Base-by-base conservation (phyloP, 345 rosid species). In the Geranium rotundifolium region DNA sequence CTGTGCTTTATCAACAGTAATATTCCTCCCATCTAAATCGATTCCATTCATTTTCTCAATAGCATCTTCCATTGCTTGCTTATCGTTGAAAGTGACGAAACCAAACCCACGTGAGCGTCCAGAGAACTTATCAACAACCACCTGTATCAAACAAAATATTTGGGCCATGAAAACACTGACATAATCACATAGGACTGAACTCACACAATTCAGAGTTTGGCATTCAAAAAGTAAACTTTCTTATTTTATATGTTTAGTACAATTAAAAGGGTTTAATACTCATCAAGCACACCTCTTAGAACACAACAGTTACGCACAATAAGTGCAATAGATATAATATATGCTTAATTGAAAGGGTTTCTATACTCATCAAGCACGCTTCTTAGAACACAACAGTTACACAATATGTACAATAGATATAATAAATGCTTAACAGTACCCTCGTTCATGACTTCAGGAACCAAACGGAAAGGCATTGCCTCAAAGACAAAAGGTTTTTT, bases 91-190 rank as follows among this genome's bases (percentile, higher is more conserved):
- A 39, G 95, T 82, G 58, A 91, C 92, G 79, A 91, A 91, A 18
- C 98, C 98, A 73, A 88, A 91, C 67, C 98, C 98, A 76, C 98
- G 96, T 61, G 98, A 91, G 57, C 98, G 95, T 18, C 95, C 98
- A 64, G 95, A 80, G 57, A 78, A 77, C 80, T 83, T 91, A 81
- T 91, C 98, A 61, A 88, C 80, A 60, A 87, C 98, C 61, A 91
- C 95, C 98, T 91, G 68, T 30, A 75, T 64, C 56, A 55, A 58
- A 18, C 46, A 27, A 49, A 30, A 63, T 29, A 34, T 41, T 41
- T 6, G 19, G 29, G 10, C 62, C 27, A 19, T 31, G 17, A 56
- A 19, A 56, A 56, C 4, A 23, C 8, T 17, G 9, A 1, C 20
- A 56, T 10, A 56, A 56, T 17, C 20, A 56, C 10, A 56, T 19